These are phyloP conservation scores for Camellia sinensis DNA, from an alignment of 148 eudicot genomes.

Conservation along the genomic window DNA sequence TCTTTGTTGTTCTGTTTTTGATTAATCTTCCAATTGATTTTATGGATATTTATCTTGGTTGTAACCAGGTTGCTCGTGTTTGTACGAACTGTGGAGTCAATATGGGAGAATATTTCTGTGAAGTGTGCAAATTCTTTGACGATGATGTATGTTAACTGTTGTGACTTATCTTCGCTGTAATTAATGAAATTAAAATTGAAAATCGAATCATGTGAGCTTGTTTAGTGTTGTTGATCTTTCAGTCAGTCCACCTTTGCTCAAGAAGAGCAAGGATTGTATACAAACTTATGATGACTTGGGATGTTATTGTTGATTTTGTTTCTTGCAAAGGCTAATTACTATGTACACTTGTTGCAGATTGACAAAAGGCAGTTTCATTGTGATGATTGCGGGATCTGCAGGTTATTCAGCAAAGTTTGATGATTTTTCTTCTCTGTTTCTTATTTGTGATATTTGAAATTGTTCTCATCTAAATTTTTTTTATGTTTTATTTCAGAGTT, in stretches of 20 bases:
- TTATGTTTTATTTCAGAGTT: conserved; percentile 48
- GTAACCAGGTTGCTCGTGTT: conserved; percentile 55
- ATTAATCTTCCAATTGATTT: conserved; percentile 1
- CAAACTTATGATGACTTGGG: background rate
- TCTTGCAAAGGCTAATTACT: background rate
- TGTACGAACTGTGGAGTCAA: conserved; percentile 88
- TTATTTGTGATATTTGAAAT: background rate
- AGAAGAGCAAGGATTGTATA: background rate
- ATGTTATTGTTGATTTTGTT: background rate
- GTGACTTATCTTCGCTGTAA: background rate
- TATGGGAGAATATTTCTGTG: conserved; percentile 90
- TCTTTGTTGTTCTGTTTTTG: conserved; percentile 14
- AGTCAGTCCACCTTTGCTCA: background rate
- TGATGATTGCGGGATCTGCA: conserved; percentile 95
- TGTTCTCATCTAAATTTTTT: conserved; percentile 2
- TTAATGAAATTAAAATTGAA: background rate
- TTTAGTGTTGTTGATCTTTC: background rate
- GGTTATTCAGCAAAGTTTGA: conserved; percentile 38
- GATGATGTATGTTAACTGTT: conserved; percentile 60
- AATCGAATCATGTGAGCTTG: background rate
- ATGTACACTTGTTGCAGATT: conserved; percentile 45
- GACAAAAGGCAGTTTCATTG: conserved; percentile 87
- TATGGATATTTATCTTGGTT: background rate
- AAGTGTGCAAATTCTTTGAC: conserved; percentile 78
- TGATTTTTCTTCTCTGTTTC: background rate